Base-by-base conservation (phyloP, 208 protist species). In the Histomonas meleagridis region DNA sequence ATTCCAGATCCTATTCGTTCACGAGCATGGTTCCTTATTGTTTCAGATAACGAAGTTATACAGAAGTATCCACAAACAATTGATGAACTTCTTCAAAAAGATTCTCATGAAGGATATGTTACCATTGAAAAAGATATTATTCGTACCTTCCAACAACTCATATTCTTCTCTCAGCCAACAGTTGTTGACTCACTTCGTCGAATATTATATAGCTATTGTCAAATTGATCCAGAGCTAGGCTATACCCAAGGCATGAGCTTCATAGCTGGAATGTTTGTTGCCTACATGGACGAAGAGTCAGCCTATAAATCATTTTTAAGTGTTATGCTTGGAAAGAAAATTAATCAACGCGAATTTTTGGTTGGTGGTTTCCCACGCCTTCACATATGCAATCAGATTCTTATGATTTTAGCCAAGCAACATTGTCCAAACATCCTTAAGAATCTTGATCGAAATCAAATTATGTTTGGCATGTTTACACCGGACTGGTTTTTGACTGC, bases 211-310 rank as follows among this genome's bases (percentile, higher is more conserved):
- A 46, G 46, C 38, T 86, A 86, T 28, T 55, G 46, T 55, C 51
- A 53, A 1, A 26, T 23, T 51, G 40, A 51, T 55, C 5, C 46
- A 16, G 76, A 55, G 38, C 26, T 51, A 12, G 76, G 76, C 5
- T 86, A 86, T 38, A 46, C 32, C 43, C 76, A 86, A 55, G 76
- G 76, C 26, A 86, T 86, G 76, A 23, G 40, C 4, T 86, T 86
- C 46, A 51, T 43, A 14, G 76, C 76, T 26, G 76, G 46, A 26
- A 32, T 86, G 5, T 46, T 55, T 38, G 10, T 86, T 18, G 2
- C 38, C 1, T 86, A 86, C 46, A 18, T 86, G 0, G 35, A 86
- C 38, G 76, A 86, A 55, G 46, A 86, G 10, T 18, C 23, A 26
- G 40, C 76, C 32, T 86, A 46, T 40, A 46, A 43, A 16, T 86